Percentiles rank a stretch among this genome's conserved stretches.
phyloP scores from a whole-genome alignment of 345 rosid species.

The Citrus australasica region DNA sequence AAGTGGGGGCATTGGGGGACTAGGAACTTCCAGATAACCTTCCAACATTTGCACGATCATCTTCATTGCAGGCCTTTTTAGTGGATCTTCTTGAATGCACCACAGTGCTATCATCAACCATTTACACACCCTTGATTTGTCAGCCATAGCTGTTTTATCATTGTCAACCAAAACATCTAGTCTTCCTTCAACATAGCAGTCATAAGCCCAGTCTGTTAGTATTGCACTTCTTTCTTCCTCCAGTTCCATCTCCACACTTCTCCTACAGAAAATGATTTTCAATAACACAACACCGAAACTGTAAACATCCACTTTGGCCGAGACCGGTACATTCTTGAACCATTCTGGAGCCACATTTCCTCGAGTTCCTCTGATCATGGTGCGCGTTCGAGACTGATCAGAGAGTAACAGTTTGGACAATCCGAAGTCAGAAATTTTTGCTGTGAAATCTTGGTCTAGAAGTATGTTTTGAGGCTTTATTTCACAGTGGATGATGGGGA shows the following conservation, averaged over 20 bases:
- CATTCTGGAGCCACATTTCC: slow-evolving; percentile 27
- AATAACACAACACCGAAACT: slow-evolving; percentile 23
- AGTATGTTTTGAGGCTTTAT: slow-evolving; percentile 25
- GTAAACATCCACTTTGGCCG: slow-evolving; percentile 32
- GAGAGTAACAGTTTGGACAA: slow-evolving; percentile 6
- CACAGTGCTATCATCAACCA: slow-evolving; percentile 20
- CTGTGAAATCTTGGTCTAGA: not conserved
- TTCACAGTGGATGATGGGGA: slow-evolving; percentile 11
- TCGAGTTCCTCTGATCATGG: slow-evolving; percentile 15
- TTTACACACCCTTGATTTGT: slow-evolving; percentile 9
- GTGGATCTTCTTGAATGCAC: slow-evolving; percentile 31
- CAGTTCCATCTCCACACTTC: not conserved
- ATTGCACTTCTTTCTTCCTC: slow-evolving; percentile 10
- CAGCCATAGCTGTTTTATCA: slow-evolving; percentile 10
- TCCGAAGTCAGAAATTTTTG: slow-evolving; percentile 19
- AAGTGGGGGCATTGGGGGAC: slow-evolving; percentile 7
- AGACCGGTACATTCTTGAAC: slow-evolving; percentile 10
- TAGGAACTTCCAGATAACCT: slow-evolving; percentile 16
- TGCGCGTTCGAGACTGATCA: slow-evolving; percentile 1
- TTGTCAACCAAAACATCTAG: not conserved
- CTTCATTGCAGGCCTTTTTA: slow-evolving; percentile 20
- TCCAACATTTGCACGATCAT: slow-evolving; percentile 22
- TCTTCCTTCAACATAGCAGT: slow-evolving; percentile 13
- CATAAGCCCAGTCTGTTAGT: slow-evolving; percentile 20
- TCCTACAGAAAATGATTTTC: slow-evolving; percentile 24